Evolutionary conservation across 2,329 filamentous ascomycete genomes (phyloP).

Genomic region (Penicillium glabrum): DNA sequence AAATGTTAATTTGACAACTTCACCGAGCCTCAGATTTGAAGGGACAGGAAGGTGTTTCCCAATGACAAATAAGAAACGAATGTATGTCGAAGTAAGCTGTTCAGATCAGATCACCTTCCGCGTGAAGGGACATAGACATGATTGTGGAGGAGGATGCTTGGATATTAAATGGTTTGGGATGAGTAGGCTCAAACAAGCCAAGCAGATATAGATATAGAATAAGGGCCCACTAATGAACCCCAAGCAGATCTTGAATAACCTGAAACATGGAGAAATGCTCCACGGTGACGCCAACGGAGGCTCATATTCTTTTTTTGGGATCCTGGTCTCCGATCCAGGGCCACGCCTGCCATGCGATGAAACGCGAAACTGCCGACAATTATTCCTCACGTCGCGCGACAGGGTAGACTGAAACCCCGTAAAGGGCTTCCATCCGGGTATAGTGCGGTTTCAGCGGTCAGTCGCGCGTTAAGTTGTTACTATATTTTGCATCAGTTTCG

Average conservation of each 20-base stretch:
- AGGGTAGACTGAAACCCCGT: conserved; percentile 27
- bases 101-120: conserved; percentile 17
- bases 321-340: conserved; percentile 24
- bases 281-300: conserved; percentile 32
- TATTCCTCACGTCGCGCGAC: conserved; percentile 22
- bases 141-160: conserved; percentile 31
- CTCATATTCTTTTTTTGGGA: conserved; percentile 28
- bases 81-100: conserved; percentile 16
- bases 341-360: conserved; percentile 20
- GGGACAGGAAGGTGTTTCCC: not conserved
- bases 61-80: conserved; percentile 15
- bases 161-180: conserved; percentile 40
- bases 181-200: conserved; percentile 19
- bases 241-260: conserved; percentile 30
- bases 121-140: conserved; percentile 22
- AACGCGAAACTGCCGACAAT: conserved; percentile 28
- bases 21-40: not conserved
- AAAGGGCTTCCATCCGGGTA: conserved; percentile 13
- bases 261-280: conserved; percentile 42
- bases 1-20: not conserved
- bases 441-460: conserved; percentile 35
- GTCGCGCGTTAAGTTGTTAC: conserved; percentile 43
- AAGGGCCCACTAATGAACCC: conserved; percentile 22
- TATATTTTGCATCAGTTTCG: conserved; percentile 39
- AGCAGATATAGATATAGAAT: conserved; percentile 25